Percentiles rank a stretch among this genome's conserved stretches.
Conservation (phyloP, 495 filamentous ascomycete genomes). For the Aspergillus egyptiacus region DNA sequence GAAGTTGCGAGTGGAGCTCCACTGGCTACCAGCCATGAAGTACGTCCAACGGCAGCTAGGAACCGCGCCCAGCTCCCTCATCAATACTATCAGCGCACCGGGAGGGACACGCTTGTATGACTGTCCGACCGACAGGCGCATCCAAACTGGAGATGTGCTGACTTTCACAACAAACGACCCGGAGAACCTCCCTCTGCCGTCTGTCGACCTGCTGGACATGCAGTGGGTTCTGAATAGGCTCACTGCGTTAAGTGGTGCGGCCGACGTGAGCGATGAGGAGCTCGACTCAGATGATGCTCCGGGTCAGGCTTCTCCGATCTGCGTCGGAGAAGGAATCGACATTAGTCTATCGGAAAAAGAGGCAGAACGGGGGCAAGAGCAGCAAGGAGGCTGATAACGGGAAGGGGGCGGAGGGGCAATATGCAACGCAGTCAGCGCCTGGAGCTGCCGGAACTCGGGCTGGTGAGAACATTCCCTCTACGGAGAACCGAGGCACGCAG, state of each 20-base stretch:
- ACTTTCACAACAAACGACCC: conserved; percentile 16
- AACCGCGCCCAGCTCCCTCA: background rate
- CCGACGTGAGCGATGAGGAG: conserved; percentile 13
- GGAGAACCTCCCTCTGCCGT: conserved; percentile 13
- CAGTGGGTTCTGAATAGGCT: conserved; percentile 21
- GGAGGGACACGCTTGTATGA: background rate
- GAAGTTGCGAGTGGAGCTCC: background rate
- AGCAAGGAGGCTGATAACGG: background rate
- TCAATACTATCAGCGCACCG: background rate
- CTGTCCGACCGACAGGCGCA: background rate
- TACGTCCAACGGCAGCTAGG: background rate
- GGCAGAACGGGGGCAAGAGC: background rate
- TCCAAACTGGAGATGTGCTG: background rate
- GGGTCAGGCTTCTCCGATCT: background rate
- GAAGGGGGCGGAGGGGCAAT: background rate
- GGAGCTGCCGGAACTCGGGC: background rate
- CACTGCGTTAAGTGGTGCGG: conserved; percentile 17
- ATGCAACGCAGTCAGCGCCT: background rate
- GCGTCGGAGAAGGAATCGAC: background rate
- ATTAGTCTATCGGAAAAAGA: background rate
- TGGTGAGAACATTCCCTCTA: background rate
- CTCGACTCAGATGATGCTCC: background rate
- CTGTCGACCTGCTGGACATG: conserved; percentile 15
- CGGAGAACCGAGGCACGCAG: background rate
- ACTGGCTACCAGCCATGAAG: background rate